phyloP scores from a whole-genome alignment of 176 grass and related monocot genomes.

The Paspalum vaginatum region DNA sequence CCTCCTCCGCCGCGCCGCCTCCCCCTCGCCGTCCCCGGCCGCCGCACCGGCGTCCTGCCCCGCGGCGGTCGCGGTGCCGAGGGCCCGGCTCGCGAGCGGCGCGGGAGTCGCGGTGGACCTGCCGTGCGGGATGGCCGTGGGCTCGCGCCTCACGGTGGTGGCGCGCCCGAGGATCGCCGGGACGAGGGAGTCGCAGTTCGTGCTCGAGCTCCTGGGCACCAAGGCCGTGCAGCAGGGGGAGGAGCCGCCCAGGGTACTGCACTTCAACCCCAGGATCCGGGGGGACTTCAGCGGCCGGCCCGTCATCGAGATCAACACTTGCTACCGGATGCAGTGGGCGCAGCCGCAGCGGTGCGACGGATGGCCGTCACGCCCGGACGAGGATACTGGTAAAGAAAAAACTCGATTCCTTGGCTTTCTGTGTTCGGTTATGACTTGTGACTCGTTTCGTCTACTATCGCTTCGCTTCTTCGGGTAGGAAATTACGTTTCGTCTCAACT shows the following conservation, averaged over 20 bases:
- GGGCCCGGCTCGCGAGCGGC: slow-evolving; percentile 12
- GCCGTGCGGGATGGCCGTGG: slow-evolving; percentile 76
- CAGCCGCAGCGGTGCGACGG: slow-evolving; percentile 76
- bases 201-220: slow-evolving; percentile 81
- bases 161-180: slow-evolving; percentile 43
- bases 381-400: slow-evolving; percentile 62
- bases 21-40: slow-evolving; percentile 29
- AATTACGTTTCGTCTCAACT: not conserved
- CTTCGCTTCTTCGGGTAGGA: not conserved
- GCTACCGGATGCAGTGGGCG: slow-evolving; percentile 96
- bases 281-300: slow-evolving; percentile 75
- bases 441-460: not conserved
- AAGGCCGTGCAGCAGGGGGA: slow-evolving; percentile 83
- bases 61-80: slow-evolving; percentile 35
- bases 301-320: slow-evolving; percentile 85
- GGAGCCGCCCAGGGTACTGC: slow-evolving; percentile 83
- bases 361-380: slow-evolving; percentile 41
- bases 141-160: slow-evolving; percentile 72
- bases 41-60: slow-evolving; percentile 36
- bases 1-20: not conserved
- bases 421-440: not conserved
- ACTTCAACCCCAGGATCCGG: slow-evolving; percentile 81
- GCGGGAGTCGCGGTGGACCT: slow-evolving; percentile 43
- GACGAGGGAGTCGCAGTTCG: slow-evolving; percentile 60
- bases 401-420: not conserved